Percentiles rank a stretch among this genome's conserved stretches.
Conservation (phyloP, 148 eudicot genomes). For the Dianthus caryophyllus region DNA sequence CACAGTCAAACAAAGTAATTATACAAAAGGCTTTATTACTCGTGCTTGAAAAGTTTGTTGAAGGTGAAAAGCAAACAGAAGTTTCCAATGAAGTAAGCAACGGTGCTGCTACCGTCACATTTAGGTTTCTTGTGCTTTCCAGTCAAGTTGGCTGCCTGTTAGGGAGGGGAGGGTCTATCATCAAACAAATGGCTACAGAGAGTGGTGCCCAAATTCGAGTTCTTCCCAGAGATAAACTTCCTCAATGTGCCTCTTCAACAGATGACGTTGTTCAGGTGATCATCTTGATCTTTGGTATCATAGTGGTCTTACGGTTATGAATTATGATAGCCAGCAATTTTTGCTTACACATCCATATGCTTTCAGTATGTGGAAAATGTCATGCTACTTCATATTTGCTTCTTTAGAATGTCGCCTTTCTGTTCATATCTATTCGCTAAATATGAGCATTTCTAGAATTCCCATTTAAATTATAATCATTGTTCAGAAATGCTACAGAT, state of each 20-base stretch:
- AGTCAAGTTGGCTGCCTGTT: conserved; percentile 70
- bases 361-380: neutral
- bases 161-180: conserved; percentile 62
- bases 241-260: conserved; percentile 69
- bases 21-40: conserved; percentile 72
- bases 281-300: conserved; percentile 1
- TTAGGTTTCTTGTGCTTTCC: conserved; percentile 74
- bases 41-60: conserved; percentile 58
- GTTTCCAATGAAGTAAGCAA: conserved; percentile 42
- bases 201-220: conserved; percentile 87
- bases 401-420: neutral
- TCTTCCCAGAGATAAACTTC: conserved; percentile 75
- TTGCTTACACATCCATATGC: neutral
- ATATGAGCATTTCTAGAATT: neutral
- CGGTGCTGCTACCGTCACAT: conserved; percentile 35
- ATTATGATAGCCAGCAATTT: too few relatives aligned
- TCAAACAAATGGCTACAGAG: conserved; percentile 70
- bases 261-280: conserved; percentile 61
- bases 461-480: neutral
- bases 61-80: conserved; percentile 40
- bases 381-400: neutral
- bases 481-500: neutral
- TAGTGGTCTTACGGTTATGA: too few relatives aligned
- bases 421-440: neutral
- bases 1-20: conserved; percentile 35